Conservation (phyloP, 306 rosid species). For the Cucumis hystrix region DNA sequence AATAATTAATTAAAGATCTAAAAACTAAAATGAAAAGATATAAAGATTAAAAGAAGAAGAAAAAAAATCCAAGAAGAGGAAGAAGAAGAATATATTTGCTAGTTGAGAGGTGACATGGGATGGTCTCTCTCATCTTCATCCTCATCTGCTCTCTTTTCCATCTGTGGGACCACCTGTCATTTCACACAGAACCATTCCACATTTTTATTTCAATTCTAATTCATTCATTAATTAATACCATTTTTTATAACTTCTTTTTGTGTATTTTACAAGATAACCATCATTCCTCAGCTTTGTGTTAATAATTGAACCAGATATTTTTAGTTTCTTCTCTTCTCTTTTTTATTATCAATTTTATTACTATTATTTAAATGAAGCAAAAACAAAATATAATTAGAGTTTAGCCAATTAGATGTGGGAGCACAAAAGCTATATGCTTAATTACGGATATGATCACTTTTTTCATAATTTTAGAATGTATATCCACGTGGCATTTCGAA, state of each 20-base stretch:
- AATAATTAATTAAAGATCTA: neutral
- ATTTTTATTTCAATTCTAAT: neutral
- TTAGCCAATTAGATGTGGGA: neutral
- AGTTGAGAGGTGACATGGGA: conserved; percentile 1
- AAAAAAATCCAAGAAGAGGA: neutral
- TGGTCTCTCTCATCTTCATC: conserved; percentile 12
- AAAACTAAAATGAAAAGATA: neutral
- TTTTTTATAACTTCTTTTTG: neutral
- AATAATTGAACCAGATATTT: neutral
- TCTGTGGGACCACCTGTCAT: conserved; percentile 68
- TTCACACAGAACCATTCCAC: neutral
- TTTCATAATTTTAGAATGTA: neutral
- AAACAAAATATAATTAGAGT: too few species aligned
- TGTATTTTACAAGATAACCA: neutral
- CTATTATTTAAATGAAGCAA: too few species aligned
- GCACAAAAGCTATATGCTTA: neutral
- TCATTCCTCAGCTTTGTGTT: neutral
- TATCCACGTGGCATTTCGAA: neutral
- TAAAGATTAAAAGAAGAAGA: neutral
- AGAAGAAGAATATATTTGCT: neutral
- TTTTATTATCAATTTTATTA: neutral
- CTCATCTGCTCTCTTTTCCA: conserved; percentile 16
- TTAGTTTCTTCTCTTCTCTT: neutral
- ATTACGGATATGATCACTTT: neutral
- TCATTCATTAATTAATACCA: neutral